Evolutionary conservation across 768 basidiomycete genomes (phyloP).

Genomic region (Inosperma sp.): DNA sequence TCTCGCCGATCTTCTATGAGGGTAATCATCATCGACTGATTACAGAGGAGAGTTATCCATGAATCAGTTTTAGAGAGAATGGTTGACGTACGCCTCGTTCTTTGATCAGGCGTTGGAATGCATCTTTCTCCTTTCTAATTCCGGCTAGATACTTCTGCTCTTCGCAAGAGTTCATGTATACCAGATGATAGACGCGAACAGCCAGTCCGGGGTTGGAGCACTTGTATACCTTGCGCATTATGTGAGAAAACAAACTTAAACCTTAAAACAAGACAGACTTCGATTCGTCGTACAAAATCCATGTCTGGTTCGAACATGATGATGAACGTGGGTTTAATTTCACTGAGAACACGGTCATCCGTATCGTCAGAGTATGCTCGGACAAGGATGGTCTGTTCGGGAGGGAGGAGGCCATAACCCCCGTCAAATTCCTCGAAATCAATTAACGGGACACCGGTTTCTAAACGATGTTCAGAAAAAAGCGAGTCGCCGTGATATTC

Average conservation of each 20-base stretch:
- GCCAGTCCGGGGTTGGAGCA: slow-evolving; percentile 77
- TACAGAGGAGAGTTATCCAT: neutral
- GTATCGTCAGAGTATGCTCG: slow-evolving; percentile 88
- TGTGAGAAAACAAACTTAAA: neutral
- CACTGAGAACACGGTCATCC: slow-evolving; percentile 83
- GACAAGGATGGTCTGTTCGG: slow-evolving; percentile 79
- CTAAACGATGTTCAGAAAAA: slow-evolving; percentile 16
- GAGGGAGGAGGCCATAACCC: slow-evolving; percentile 73
- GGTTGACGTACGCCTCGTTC: slow-evolving; percentile 73
- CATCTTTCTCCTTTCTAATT: slow-evolving; percentile 86
- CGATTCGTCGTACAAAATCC: slow-evolving; percentile 87
- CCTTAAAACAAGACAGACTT: slow-evolving; percentile 47
- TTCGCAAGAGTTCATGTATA: slow-evolving; percentile 90
- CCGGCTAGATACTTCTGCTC: slow-evolving; percentile 93
- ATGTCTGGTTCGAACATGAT: slow-evolving; percentile 94
- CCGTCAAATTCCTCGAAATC: no score
- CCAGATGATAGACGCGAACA: slow-evolving; percentile 91
- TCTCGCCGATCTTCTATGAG: slow-evolving; percentile 60
- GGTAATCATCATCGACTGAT: slow-evolving; percentile 87
- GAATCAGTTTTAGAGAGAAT: neutral
- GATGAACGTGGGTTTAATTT: slow-evolving; percentile 86
- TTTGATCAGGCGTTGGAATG: slow-evolving; percentile 88
- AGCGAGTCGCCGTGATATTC: slow-evolving; percentile 28
- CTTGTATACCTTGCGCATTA: slow-evolving; percentile 65
- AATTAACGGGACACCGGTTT: no score